These are phyloP conservation scores for Colletotrichum eleusines DNA, from an alignment of 2,329 filamentous ascomycete species.

Conservation along the genomic window DNA sequence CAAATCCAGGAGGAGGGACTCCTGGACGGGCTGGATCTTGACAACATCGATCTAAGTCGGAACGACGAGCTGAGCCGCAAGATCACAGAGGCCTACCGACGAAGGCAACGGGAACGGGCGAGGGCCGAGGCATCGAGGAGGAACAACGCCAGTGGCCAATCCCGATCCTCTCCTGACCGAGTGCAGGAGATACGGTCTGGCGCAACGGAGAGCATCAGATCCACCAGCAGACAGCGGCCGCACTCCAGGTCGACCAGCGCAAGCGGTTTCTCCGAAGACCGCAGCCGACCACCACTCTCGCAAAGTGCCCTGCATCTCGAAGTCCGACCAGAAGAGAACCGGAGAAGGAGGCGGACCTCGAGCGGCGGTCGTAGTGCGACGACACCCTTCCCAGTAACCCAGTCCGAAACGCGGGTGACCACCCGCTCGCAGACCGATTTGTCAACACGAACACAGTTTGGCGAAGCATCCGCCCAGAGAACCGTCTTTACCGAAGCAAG, in stretches of 20 bases:
- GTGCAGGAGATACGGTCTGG: slow-evolving; percentile 33
- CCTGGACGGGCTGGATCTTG: slow-evolving; percentile 87
- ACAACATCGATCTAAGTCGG: slow-evolving; percentile 84
- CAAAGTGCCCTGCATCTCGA: slow-evolving; percentile 62
- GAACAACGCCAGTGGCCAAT: slow-evolving; percentile 55
- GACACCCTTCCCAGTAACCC: slow-evolving; percentile 57
- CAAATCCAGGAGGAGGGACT: slow-evolving; percentile 91
- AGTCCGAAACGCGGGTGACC: slow-evolving; percentile 61
- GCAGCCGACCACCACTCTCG: slow-evolving; percentile 64
- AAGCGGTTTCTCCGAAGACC: slow-evolving; percentile 58
- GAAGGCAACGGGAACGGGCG: slow-evolving; percentile 72
- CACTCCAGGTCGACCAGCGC: slow-evolving; percentile 62
- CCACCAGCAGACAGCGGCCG: slow-evolving; percentile 48
- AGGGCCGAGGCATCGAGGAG: slow-evolving; percentile 49
- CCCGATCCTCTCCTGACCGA: slow-evolving; percentile 50
- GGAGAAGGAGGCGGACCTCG: slow-evolving; percentile 62
- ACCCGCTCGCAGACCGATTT: slow-evolving; percentile 77
- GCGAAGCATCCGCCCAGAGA: slow-evolving; percentile 53
- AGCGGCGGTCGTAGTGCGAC: slow-evolving; percentile 69
- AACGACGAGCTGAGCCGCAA: slow-evolving; percentile 92
- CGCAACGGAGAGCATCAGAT: slow-evolving; percentile 46
- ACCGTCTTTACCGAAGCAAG: slow-evolving; percentile 58
- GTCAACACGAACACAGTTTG: slow-evolving; percentile 55
- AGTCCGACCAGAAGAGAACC: slow-evolving; percentile 60
- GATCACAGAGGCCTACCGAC: slow-evolving; percentile 88